Base-by-base conservation (phyloP, 2,329 filamentous ascomycete genomes). In the Pezicula radicicola region DNA sequence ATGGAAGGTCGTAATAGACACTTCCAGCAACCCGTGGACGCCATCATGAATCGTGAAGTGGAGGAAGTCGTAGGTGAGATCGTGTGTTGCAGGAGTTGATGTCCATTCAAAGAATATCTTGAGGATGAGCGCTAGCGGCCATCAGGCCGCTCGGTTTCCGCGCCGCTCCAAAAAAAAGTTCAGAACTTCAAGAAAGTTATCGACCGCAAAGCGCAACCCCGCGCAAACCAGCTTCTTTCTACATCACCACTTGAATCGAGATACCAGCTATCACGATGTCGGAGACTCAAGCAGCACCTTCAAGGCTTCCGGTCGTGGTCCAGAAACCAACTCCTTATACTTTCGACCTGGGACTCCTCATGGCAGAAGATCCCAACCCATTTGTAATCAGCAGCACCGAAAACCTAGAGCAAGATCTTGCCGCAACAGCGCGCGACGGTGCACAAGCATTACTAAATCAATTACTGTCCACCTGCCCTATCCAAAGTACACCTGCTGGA, bases 381-480 rank as follows among this genome's bases (percentile, higher is more conserved):
- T 75, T 94, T 48, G 74, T 79, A 46, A 72, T 84, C 56, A 72
- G 80, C 47, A 72, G 72, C 55, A 52, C 63, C 49, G 58, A 70
- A 28, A 66, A 75, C 36, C 72, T 85, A 57, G 90, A 96, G 70
- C 74, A 77, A 27, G 80, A 82, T 52, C 85, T 97, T 55, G 79
- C 86, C 56, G 74, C 81, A 39, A 83, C 85, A 19, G 91, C 94
- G 50, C 89, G 92, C 65, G 91, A 96, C 72, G 91, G 90, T 71
- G 90, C 92, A 12, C 94, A 99, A 75, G 85, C 84, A 28, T 84
- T 99, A 53, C 84, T 99, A 70, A 96, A 96, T 79, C 92, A 97
- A 73, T 86, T 99, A 55, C 85, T 99, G 37, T 91, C 87, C 15
- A 93, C 91, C 43, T 94, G 91, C 74, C 81, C 89, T 25, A 86